Evolutionary conservation across 139 green algal genomes (phyloP).

Genomic region (Picochlorum sp.): DNA sequence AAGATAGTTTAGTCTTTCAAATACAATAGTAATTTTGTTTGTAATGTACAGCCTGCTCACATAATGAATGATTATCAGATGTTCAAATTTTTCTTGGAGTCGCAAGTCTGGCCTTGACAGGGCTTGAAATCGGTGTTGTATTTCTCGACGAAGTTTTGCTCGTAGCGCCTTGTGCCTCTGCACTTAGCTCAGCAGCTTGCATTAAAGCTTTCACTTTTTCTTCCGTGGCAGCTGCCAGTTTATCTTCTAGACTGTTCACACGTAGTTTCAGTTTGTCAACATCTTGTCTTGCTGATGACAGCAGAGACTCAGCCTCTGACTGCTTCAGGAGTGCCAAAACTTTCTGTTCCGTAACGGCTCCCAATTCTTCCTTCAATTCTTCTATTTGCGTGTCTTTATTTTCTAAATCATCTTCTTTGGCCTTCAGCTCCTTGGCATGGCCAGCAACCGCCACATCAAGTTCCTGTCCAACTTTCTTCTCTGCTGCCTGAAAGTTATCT

Average conservation of each 20-base stretch:
- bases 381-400: neutral
- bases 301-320: neutral
- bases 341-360: slow-evolving; percentile 2
- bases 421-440: neutral
- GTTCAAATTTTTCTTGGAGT: too few relatives aligned
- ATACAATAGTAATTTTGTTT: too few relatives aligned
- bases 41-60: too few relatives aligned
- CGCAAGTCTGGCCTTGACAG: too few relatives aligned
- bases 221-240: neutral
- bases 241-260: neutral
- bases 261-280: neutral
- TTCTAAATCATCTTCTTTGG: neutral
- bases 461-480: neutral
- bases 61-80: too few relatives aligned
- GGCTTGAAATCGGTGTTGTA: neutral
- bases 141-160: neutral
- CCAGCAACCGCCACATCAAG: neutral
- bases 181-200: neutral
- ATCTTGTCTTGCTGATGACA: neutral
- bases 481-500: neutral
- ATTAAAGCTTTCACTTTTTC: slow-evolving; percentile 2
- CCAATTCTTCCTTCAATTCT: slow-evolving; percentile 3
- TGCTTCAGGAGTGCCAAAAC: neutral
- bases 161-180: neutral
- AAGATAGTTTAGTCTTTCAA: too few relatives aligned